phyloP scores from a whole-genome alignment of 1,284 basidiomycete species.

The Trichosporon sp. region DNA sequence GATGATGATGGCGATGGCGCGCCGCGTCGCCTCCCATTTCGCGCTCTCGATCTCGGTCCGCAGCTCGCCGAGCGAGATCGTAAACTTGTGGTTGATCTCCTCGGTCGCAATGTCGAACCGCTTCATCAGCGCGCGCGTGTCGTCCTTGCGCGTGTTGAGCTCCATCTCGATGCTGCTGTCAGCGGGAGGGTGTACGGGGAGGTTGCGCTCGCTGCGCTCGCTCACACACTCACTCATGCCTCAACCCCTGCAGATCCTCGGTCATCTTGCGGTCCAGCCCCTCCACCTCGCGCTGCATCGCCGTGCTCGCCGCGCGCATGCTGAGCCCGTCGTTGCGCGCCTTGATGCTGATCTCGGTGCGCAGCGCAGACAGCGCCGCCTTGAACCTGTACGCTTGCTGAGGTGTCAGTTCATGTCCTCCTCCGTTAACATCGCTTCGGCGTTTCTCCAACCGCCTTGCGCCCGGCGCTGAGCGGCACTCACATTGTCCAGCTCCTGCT shows the following conservation, averaged over 20 bases:
- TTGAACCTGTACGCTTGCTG: constrained; percentile 95
- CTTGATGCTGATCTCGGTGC: constrained; percentile 77
- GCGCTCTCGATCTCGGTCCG: constrained; percentile 80
- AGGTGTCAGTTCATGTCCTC: constrained; percentile 9
- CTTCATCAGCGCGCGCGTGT: constrained; percentile 83
- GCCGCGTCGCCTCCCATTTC: constrained; percentile 86
- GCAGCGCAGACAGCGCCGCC: constrained; percentile 85
- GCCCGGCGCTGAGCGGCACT: constrained; percentile 48
- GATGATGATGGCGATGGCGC: constrained; percentile 59
- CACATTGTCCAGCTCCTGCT: constrained; percentile 87
- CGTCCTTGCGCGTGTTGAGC: constrained; percentile 87
- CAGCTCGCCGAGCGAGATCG: constrained; percentile 77
- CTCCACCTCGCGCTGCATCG: constrained; percentile 84
- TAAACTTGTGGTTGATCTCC: constrained; percentile 81
- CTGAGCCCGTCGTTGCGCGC: constrained; percentile 80
- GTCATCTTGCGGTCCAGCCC: constrained; percentile 84
- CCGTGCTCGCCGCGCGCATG: constrained; percentile 67
- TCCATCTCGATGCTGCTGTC: constrained; percentile 76
- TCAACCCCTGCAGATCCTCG: constrained; percentile 80
- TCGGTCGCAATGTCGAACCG: constrained; percentile 82
- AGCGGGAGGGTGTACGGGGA: not conserved
- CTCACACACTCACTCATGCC: constrained; percentile 43
- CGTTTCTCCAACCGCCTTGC: too few relatives aligned
- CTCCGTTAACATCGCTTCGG: too few relatives aligned
- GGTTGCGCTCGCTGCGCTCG: not conserved